Conservation (phyloP, 2,329 filamentous ascomycete species). For the Atkinsonella texensis region DNA sequence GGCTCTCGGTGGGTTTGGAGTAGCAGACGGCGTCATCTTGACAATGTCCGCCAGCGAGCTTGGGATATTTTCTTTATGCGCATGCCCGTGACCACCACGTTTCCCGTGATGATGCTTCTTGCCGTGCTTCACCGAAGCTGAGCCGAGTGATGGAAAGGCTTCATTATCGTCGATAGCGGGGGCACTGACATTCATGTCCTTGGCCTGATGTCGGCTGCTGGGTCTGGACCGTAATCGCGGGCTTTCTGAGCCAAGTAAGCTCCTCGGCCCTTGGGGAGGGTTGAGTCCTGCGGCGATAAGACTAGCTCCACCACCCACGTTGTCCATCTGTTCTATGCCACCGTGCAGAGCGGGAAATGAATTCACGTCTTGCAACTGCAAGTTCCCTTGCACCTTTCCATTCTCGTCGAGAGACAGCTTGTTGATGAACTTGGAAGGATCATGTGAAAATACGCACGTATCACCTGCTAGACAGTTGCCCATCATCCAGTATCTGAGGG, state of each 20-base stretch:
- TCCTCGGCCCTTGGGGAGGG: conserved; percentile 60
- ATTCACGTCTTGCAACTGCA: conserved; percentile 74
- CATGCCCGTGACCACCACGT: conserved; percentile 66
- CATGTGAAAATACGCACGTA: conserved; percentile 94
- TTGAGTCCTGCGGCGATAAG: conserved; percentile 41
- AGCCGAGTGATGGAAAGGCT: conserved; percentile 82
- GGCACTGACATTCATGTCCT: conserved; percentile 51
- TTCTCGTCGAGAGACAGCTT: conserved; percentile 64
- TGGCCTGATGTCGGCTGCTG: conserved; percentile 59
- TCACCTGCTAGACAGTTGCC: conserved; percentile 90
- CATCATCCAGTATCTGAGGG: conserved; percentile 76
- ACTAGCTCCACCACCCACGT: conserved; percentile 40
- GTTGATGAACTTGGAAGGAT: conserved; percentile 76
- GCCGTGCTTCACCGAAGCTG: conserved; percentile 58
- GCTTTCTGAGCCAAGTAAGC: conserved; percentile 46
- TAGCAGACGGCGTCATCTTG: conserved; percentile 85
- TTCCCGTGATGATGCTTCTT: conserved; percentile 96
- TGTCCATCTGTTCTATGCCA: conserved; percentile 45
- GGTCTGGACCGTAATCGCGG: conserved; percentile 71
- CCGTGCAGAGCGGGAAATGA: conserved; percentile 68
- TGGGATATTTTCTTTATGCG: conserved; percentile 55
- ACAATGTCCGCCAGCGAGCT: conserved; percentile 88
- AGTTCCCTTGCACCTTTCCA: conserved; percentile 48
- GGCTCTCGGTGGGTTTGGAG: conserved; percentile 45
- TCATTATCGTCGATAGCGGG: conserved; percentile 86